Conservation (phyloP, 306 rosid species). For the Urtica urens region DNA sequence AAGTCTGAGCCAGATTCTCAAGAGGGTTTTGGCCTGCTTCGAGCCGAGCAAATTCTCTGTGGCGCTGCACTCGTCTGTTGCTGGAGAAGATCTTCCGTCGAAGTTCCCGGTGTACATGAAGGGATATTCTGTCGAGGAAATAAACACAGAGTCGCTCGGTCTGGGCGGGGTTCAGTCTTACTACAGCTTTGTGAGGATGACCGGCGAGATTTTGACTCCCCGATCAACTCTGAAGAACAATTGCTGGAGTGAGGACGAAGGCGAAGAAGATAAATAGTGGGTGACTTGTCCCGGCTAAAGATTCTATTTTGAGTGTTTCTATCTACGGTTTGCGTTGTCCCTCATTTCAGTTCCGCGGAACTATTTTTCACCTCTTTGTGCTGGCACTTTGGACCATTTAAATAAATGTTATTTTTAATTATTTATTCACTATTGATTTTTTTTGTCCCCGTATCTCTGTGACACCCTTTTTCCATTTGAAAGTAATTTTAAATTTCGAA, state of each 20-base stretch:
- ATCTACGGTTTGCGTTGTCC: too few species aligned
- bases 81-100: constrained; percentile 17
- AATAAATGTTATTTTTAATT: too few species aligned
- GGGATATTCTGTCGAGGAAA: constrained; percentile 44
- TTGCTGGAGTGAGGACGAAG: constrained; percentile 76
- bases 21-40: constrained; percentile 74
- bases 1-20: constrained; percentile 34
- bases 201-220: constrained; percentile 49
- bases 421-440: too few species aligned
- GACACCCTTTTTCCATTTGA: too few species aligned
- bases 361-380: too few species aligned
- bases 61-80: constrained; percentile 44
- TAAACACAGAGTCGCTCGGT: constrained; percentile 43
- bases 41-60: constrained; percentile 68
- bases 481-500: too few species aligned
- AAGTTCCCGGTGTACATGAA: constrained; percentile 35
- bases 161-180: constrained; percentile 41
- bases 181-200: constrained; percentile 29
- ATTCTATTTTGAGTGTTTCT: too few species aligned
- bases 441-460: too few species aligned
- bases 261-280: constrained; percentile 48
- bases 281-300: too few species aligned
- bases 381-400: too few species aligned
- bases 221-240: constrained; percentile 57
- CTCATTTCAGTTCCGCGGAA: too few species aligned